phyloP scores from a whole-genome alignment of 1,284 basidiomycete species.

The Austropuccinia psidii region DNA sequence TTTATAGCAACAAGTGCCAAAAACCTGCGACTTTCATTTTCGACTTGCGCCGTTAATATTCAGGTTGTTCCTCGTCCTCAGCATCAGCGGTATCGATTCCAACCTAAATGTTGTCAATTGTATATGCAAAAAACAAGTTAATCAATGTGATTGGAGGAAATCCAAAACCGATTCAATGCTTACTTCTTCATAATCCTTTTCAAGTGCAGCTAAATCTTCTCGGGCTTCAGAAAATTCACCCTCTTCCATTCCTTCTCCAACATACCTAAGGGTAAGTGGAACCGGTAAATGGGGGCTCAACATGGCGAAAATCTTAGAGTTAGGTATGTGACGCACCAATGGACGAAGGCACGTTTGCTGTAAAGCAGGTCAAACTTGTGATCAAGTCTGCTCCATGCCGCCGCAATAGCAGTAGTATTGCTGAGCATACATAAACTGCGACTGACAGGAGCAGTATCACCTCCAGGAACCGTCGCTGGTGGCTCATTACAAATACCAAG shows the following conservation, averaged over 20 bases:
- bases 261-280: conserved; percentile 54
- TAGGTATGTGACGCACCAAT: too few relatives aligned
- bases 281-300: conserved; percentile 26
- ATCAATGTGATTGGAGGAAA: too few relatives aligned
- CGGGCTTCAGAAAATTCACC: conserved; percentile 97
- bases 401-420: conserved; percentile 48
- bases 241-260: conserved; percentile 98
- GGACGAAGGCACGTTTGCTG: conserved; percentile 65
- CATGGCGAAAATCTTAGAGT: too few relatives aligned
- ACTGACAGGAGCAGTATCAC: conserved; percentile 47
- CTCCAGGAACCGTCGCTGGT: conserved; percentile 44
- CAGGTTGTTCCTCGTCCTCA: conserved; percentile 1
- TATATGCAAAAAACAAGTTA: not conserved
- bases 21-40: too few relatives aligned
- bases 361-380: conserved; percentile 49
- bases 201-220: conserved; percentile 91
- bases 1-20: too few relatives aligned
- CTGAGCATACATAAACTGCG: conserved; percentile 48
- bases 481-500: conserved; percentile 48
- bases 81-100: conserved; percentile 23
- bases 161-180: too few relatives aligned
- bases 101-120: not conserved
- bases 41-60: too few relatives aligned
- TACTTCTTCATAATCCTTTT: conserved; percentile 57
- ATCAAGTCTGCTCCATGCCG: conserved; percentile 47